Evolutionary conservation across 2,329 filamentous ascomycete genomes (phyloP).

Genomic region (Phyllosticta citriasiana): DNA sequence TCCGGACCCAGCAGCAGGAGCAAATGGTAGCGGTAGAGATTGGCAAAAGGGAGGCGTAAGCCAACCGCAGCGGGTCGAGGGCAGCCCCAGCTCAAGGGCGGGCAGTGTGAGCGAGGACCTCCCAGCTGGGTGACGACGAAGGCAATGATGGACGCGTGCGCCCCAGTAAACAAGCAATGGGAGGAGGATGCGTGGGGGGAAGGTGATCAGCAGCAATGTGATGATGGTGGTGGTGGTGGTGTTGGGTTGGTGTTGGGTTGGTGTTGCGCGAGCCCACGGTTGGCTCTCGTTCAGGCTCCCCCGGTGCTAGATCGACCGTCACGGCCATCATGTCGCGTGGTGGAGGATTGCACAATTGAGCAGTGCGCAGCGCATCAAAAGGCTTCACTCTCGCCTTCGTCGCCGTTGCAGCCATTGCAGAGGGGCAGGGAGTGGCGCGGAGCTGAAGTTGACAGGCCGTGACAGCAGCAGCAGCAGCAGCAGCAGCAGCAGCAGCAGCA

Average conservation of each 20-base stretch:
- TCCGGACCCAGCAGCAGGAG: not conserved
- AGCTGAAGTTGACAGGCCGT: not conserved
- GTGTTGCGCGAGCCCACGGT: not conserved
- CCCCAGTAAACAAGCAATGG: conserved; percentile 9
- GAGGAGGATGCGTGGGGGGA: conserved; percentile 8
- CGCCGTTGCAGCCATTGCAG: not conserved
- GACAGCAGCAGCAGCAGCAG: no score
- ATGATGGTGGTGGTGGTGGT: not conserved
- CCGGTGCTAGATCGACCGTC: not conserved
- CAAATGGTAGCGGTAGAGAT: conserved; percentile 2
- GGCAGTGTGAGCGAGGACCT: not conserved
- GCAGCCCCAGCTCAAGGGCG: not conserved
- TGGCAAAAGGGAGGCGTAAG: conserved; percentile 9
- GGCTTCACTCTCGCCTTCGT: not conserved
- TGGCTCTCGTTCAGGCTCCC: not conserved
- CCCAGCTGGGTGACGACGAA: not conserved
- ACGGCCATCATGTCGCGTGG: not conserved
- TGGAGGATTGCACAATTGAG: no score
- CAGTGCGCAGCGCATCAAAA: not conserved
- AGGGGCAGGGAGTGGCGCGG: not conserved
- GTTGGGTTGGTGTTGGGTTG: not conserved
- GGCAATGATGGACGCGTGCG: conserved; percentile 10
- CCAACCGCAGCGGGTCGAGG: conserved; percentile 10
- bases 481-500: no score
- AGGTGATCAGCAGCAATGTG: conserved; percentile 1